phyloP scores from a whole-genome alignment of 768 basidiomycete genomes.

The Suillus luteus region DNA sequence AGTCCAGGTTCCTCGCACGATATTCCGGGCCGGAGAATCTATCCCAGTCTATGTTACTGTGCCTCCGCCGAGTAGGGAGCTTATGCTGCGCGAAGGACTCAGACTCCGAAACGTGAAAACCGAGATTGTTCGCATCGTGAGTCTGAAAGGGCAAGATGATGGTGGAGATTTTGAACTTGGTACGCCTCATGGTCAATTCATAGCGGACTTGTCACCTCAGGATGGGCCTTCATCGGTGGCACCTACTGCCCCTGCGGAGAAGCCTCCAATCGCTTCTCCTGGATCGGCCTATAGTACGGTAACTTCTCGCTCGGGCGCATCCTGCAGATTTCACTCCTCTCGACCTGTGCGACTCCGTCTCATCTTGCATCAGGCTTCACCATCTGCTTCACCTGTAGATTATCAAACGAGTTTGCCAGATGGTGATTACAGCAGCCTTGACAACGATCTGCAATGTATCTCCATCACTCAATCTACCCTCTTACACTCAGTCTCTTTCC shows the following conservation, averaged over 20 bases:
- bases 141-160: conserved; percentile 52
- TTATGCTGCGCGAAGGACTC: conserved; percentile 69
- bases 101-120: conserved; percentile 78
- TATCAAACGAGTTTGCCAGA: conserved; percentile 45
- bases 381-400: conserved; percentile 50
- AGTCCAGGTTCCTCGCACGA: conserved; percentile 71
- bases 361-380: conserved; percentile 67
- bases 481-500: conserved; percentile 81
- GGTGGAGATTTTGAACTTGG: conserved; percentile 15
- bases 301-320: conserved; percentile 86
- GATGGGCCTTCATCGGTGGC: conserved; percentile 37
- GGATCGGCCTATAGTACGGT: conserved; percentile 41
- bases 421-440: conserved; percentile 46
- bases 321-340: conserved; percentile 84
- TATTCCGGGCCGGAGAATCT: conserved; percentile 69
- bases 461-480: conserved; percentile 82
- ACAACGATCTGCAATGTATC: conserved; percentile 65
- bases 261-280: conserved; percentile 42
- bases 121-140: conserved; percentile 72
- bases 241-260: conserved; percentile 27
- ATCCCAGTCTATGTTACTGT: conserved; percentile 82
- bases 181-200: not conserved
- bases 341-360: conserved; percentile 77
- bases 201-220: conserved; percentile 11
- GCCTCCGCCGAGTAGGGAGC: conserved; percentile 68